These are phyloP conservation scores for Cephalotrichum gorgonifer DNA, from an alignment of 2,329 filamentous ascomycete genomes.

Conservation along the genomic window DNA sequence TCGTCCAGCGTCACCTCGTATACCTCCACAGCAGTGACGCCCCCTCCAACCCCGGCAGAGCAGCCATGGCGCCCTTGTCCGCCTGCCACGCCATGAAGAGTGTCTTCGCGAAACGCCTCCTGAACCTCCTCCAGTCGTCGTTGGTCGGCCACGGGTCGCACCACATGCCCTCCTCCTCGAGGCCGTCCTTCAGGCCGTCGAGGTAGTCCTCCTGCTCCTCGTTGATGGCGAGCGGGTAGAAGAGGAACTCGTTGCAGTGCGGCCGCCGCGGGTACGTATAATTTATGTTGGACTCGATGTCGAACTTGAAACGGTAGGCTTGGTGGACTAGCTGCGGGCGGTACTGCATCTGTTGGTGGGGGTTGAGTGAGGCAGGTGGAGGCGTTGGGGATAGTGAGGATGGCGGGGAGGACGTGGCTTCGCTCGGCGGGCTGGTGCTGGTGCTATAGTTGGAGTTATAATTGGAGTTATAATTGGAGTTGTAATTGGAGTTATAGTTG, in stretches of 20 bases:
- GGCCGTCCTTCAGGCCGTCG: neutral
- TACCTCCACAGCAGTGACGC: conserved; percentile 12
- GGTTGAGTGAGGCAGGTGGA: neutral
- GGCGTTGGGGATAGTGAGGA: conserved; percentile 4
- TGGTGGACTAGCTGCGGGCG: conserved; percentile 29
- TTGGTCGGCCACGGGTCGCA: conserved; percentile 27
- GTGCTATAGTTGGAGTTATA: neutral
- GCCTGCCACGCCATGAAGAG: conserved; percentile 15
- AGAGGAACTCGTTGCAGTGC: conserved; percentile 27
- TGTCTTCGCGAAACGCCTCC: conserved; percentile 20
- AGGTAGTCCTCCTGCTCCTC: conserved; percentile 16
- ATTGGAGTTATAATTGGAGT: neutral
- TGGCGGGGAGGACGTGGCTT: neutral
- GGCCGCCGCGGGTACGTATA: conserved; percentile 28
- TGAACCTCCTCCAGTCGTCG: conserved; percentile 27
- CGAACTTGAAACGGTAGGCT: conserved; percentile 34
- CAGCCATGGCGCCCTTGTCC: conserved; percentile 13
- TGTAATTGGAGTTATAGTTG: neutral
- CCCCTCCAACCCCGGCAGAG: conserved; percentile 9
- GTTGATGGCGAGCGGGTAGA: conserved; percentile 22
- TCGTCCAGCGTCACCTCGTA: too few species aligned
- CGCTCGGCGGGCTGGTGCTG: neutral
- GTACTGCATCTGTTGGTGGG: neutral
- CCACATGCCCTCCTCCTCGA: conserved; percentile 16
- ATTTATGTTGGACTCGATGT: conserved; percentile 34